phyloP scores from a whole-genome alignment of 805 yeast species.

The Yamadazyma sp. region DNA sequence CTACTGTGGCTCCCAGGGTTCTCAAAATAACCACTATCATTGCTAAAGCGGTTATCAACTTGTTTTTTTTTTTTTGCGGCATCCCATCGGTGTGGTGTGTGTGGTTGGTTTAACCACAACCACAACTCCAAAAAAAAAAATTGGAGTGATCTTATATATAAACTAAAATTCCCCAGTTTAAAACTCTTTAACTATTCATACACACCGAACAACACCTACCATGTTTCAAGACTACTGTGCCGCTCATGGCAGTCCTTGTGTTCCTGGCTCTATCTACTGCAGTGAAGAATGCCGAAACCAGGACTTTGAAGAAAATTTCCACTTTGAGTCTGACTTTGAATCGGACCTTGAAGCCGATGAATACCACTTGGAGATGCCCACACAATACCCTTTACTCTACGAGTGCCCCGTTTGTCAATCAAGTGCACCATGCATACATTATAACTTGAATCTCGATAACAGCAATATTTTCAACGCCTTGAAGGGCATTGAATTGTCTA shows the following conservation, averaged over 20 bases:
- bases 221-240: conserved; percentile 23
- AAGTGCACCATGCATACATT: conserved; percentile 7
- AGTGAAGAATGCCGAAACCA: conserved; percentile 20
- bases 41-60: background rate
- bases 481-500: conserved; percentile 3
- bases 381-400: conserved; percentile 13
- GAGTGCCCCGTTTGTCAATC: conserved; percentile 21
- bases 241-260: conserved; percentile 22
- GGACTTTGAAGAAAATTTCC: conserved; percentile 15
- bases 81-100: conserved; percentile 6
- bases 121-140: conserved; percentile 3
- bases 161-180: background rate
- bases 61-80: too few relatives aligned
- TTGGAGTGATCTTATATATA: background rate
- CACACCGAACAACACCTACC: too few relatives aligned
- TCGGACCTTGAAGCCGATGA: conserved; percentile 8
- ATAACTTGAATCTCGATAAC: conserved; percentile 2
- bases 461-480: conserved; percentile 7
- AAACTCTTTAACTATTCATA: background rate
- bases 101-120: conserved; percentile 1
- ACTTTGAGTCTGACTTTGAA: conserved; percentile 6
- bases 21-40: conserved; percentile 4
- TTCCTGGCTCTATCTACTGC: conserved; percentile 22
- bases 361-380: background rate
- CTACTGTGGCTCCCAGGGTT: conserved; percentile 6